Evolutionary conservation across 345 rosid species (phyloP).

Genomic region (Rubroshorea leprosula): DNA sequence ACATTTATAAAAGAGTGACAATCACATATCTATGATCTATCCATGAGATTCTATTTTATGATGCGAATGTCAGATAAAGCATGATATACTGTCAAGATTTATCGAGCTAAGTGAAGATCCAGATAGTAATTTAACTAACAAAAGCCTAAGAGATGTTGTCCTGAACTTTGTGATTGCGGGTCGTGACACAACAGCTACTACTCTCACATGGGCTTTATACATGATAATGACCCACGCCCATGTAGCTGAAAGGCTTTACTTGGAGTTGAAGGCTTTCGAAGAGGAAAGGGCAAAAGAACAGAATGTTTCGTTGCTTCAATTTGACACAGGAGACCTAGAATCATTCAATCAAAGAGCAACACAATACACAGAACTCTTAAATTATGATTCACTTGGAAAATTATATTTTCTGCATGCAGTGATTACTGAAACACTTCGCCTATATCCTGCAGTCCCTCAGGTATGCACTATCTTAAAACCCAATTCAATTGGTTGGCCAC

Average conservation of each 20-base stretch:
- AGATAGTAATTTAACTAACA: slow-evolving; percentile 37
- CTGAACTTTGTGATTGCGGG: slow-evolving; percentile 94
- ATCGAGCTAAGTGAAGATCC: slow-evolving; percentile 73
- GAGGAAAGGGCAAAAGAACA: slow-evolving; percentile 52
- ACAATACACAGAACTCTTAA: slow-evolving; percentile 60
- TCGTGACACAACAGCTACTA: slow-evolving; percentile 94
- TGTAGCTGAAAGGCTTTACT: slow-evolving; percentile 62
- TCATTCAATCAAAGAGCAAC: slow-evolving; percentile 45
- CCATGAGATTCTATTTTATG: neutral
- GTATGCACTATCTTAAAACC: slow-evolving; percentile 29
- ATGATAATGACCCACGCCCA: slow-evolving; percentile 55
- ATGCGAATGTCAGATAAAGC: slow-evolving; percentile 46
- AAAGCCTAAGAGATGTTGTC: slow-evolving; percentile 78
- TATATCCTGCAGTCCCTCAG: slow-evolving; percentile 97
- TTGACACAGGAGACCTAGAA: slow-evolving; percentile 33
- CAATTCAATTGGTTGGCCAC: no score
- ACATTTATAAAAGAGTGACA: no score
- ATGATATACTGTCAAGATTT: slow-evolving; percentile 77
- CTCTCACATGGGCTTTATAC: slow-evolving; percentile 89
- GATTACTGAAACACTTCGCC: slow-evolving; percentile 78
- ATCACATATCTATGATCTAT: no score
- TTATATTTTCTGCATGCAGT: slow-evolving; percentile 81
- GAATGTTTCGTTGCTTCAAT: slow-evolving; percentile 30
- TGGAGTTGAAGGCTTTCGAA: slow-evolving; percentile 62
- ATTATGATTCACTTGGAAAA: slow-evolving; percentile 65